Evolutionary conservation across 176 grass and related monocot species (phyloP).

Genomic region (Rhynchospora tenuis): DNA sequence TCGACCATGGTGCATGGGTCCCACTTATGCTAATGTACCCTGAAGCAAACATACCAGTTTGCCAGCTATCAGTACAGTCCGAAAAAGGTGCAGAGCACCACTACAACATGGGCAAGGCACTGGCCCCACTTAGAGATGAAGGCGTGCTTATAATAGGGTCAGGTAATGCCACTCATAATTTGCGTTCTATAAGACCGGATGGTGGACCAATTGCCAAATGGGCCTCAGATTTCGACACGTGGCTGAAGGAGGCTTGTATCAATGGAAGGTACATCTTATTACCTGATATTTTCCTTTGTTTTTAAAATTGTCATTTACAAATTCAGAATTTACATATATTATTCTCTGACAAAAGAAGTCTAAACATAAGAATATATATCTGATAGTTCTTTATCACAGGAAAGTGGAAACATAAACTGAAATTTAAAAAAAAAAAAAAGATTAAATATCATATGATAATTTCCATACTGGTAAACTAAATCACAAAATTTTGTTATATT

Average conservation of each 20-base stretch:
- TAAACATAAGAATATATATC: too few species aligned
- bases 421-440: too few species aligned
- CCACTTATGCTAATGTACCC: slow-evolving; percentile 87
- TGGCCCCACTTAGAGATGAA: slow-evolving; percentile 52
- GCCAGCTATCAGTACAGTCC: slow-evolving; percentile 63
- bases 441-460: too few species aligned
- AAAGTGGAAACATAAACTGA: too few species aligned
- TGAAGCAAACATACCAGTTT: slow-evolving; percentile 62
- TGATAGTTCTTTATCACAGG: too few species aligned
- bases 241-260: slow-evolving; percentile 68
- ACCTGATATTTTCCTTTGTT: background rate
- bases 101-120: slow-evolving; percentile 64
- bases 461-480: too few species aligned
- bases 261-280: slow-evolving; percentile 31
- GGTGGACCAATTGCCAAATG: slow-evolving; percentile 28
- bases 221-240: slow-evolving; percentile 57
- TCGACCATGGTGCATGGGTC: slow-evolving; percentile 85
- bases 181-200: slow-evolving; percentile 29
- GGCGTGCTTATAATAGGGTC: slow-evolving; percentile 64
- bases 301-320: background rate
- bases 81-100: slow-evolving; percentile 52
- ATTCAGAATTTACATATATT: too few species aligned
- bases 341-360: too few species aligned
- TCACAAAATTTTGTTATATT: background rate
- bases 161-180: slow-evolving; percentile 66